Base-by-base conservation (phyloP, 192 early-diverging fungal genomes). In the Rhizophagus clarus region DNA sequence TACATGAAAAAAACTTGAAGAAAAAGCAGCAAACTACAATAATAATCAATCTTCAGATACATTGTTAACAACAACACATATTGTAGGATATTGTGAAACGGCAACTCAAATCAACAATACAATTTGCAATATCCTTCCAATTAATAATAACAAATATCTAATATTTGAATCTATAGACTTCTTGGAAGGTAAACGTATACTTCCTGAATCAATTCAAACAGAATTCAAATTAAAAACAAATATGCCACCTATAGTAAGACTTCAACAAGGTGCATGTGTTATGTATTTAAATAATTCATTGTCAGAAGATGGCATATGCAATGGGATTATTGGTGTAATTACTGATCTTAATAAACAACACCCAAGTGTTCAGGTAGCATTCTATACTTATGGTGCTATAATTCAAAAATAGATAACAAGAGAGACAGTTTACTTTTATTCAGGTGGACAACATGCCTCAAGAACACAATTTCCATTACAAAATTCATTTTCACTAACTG, bases 211-310 rank as follows among this genome's bases (percentile, higher is more conserved):
- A 15, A 3, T 15, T 49, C 15, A 49, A 49, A 15, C 47, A 70
- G 4, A 28, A 62, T 71, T 71, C 9, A 71, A 37, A 71, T 1
- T 31, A 10, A 32, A 71, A 20, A 71, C 31, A 7, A 71, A 71
- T 37, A n/a, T 71, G 22, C 69, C 31, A 37, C 11, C n/a, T 0
- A 17, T 10, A 17, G 11, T 71, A 2, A 32, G 69, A 71, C 17
- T 71, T 4, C 12, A 32, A 71, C 68, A 70, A 40, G 68, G 31
- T 20, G 69, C 31, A 34, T 14, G 37, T 1, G 37, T 71, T n/a
- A 71, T 71, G 12, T 71, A 71, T 71, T 32, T 71, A 9, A 71
- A 70, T 7, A 70, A 70, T 12, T 31, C 20, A 28, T 70, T 70
- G n/a, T 40, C 40, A 15, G 14, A 70, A 12, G 4, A 70, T 15